These are phyloP conservation scores for Fusarium sp. DNA, from an alignment of 2,329 filamentous ascomycete genomes.

Conservation along the genomic window DNA sequence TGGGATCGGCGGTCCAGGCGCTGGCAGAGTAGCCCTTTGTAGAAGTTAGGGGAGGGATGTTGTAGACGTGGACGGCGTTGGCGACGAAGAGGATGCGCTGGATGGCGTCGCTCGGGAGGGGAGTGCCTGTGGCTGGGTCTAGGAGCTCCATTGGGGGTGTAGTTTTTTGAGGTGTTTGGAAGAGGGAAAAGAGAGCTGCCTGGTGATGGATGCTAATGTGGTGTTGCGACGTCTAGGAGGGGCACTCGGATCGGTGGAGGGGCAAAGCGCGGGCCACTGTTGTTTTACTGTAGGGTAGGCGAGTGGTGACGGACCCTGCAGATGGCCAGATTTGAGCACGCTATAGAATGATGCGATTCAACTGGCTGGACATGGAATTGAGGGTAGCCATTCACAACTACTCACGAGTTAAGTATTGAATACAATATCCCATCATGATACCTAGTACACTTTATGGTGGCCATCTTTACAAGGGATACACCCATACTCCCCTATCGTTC, in stretches of 20 bases:
- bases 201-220: background rate
- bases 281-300: constrained; percentile 29
- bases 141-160: constrained; percentile 66
- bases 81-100: constrained; percentile 86
- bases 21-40: constrained; percentile 84
- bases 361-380: constrained; percentile 15
- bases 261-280: constrained; percentile 34
- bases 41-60: constrained; percentile 82
- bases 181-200: background rate
- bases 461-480: background rate
- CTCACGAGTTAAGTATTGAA: background rate
- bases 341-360: constrained; percentile 20
- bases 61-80: constrained; percentile 83
- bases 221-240: constrained; percentile 6
- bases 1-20: constrained; percentile 78
- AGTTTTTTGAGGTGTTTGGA: background rate
- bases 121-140: constrained; percentile 77
- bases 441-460: background rate
- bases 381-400: background rate
- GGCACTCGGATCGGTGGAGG: constrained; percentile 29
- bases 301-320: background rate
- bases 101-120: constrained; percentile 81
- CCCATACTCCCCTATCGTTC: background rate
- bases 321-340: constrained; percentile 17
- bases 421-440: background rate